Evolutionary conservation across 257 asterid species (phyloP), one percentile per base, ranked within the genome.

Genomic region (Phtheirospermum japonicum): DNA sequence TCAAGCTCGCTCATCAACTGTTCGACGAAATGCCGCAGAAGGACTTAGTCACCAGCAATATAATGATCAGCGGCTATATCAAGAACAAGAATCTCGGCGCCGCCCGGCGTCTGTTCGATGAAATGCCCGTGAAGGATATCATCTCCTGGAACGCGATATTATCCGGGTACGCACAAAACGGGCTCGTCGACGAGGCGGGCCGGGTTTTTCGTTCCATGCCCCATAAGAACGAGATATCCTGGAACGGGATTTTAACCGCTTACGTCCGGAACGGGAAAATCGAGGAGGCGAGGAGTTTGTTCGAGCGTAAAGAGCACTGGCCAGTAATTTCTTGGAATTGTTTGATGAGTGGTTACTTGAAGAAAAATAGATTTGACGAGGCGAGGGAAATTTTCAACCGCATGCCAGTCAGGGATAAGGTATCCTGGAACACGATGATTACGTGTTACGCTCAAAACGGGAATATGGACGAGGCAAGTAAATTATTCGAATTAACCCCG

Each of bases 271-370:
- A 86, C 67, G 96, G 99, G 67, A 81, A 69, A 75, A 77, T 89
- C 57, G 97, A 89, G 71, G 95, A 82, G 64, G 98, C 95, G 0
- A 77, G 86, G 68, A 71, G 71, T 61, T 75, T 92, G 81, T 92
- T 92, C 77, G 91, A 86, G 75, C 72, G 80, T 32, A 92, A 84
- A 73, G 80, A 70, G 55, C 51, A 58, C 51, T 92, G 97, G 99
- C 61, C 77, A 7, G 75, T 92, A 80, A 90, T 81, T 74, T 86
- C 98, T 42, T 92, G 98, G 98, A 92, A 92, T 65, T 92, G 97
- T 78, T 77, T 92, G 86, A 81, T 92, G 90, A 94, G 95, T 66
- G 96, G 93, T 53, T 92, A 81, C 81, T 73, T 92, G 74, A 92
- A 77, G 86, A 83, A 82, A 80, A 83, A 70, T 82, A 82, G 77